Percentiles rank a stretch among this genome's conserved stretches.
Evolutionary conservation across 768 basidiomycete genomes (phyloP).

Genomic region (Leccinum pellstonianum): DNA sequence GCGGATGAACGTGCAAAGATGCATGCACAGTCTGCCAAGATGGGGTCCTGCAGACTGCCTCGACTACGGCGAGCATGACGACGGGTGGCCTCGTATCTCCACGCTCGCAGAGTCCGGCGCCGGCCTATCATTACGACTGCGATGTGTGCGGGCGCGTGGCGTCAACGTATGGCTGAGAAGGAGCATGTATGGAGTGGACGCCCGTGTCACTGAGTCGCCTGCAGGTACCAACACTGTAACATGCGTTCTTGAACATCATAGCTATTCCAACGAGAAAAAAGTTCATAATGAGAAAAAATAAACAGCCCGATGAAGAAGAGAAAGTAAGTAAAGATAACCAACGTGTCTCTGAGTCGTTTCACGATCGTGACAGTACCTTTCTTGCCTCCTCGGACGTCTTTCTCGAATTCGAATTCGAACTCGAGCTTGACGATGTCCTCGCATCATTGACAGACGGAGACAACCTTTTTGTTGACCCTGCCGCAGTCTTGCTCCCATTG

Average conservation of each 20-base stretch:
- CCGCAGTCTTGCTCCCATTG: slow-evolving; percentile 5
- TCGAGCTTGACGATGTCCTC: slow-evolving; percentile 38
- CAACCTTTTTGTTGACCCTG: slow-evolving; percentile 6
- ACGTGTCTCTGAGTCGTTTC: not conserved
- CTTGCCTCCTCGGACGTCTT: slow-evolving; percentile 51
- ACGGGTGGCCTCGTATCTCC: too few species aligned
- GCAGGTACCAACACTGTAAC: too few species aligned
- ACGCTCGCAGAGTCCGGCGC: too few species aligned
- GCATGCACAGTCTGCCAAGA: too few species aligned
- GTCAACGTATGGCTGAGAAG: too few species aligned
- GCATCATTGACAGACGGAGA: slow-evolving; percentile 18
- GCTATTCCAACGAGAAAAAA: not conserved
- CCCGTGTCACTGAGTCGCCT: too few species aligned
- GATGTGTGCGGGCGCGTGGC: too few species aligned
- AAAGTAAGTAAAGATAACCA: not conserved
- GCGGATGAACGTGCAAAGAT: too few species aligned
- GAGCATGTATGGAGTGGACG: too few species aligned
- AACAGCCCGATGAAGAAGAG: not conserved
- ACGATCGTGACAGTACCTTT: slow-evolving; percentile 17
- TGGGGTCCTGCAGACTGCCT: too few species aligned
- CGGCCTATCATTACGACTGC: too few species aligned
- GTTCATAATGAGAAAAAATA: slow-evolving; percentile 1
- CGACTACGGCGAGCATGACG: too few species aligned
- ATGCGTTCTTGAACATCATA: not conserved
- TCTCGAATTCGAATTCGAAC: slow-evolving; percentile 35